Percentiles rank a stretch among this genome's conserved stretches.
Evolutionary conservation across 768 basidiomycete genomes (phyloP).

Genomic region (Hypholoma sublateritium): DNA sequence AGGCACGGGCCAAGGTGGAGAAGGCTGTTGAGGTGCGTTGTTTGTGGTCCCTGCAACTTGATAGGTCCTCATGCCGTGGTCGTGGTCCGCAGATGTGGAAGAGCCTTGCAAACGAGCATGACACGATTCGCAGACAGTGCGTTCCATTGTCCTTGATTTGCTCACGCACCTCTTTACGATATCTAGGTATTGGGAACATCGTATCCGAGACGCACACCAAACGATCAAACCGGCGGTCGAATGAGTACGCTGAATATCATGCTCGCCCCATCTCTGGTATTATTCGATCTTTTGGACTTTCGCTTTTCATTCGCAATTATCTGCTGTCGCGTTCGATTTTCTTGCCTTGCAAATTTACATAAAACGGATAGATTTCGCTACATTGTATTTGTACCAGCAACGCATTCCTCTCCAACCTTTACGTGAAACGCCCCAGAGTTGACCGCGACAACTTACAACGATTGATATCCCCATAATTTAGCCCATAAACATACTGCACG

Average conservation of each 20-base stretch:
- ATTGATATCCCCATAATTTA: no score
- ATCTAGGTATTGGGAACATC: conserved; percentile 74
- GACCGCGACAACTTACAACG: no score
- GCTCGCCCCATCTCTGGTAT: no score
- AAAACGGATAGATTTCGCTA: no score
- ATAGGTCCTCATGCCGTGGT: conserved; percentile 1
- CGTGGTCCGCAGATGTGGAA: conserved; percentile 59
- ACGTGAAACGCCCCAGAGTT: no score
- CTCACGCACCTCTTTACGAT: conserved; percentile 8
- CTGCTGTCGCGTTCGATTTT: not conserved
- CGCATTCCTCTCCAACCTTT: not conserved
- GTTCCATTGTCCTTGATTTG: conserved; percentile 1
- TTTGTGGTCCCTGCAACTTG: conserved; percentile 2
- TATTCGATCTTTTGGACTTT: not conserved
- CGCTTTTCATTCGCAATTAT: not conserved
- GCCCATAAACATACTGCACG: no score
- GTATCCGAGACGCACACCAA: conserved; percentile 51
- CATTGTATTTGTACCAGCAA: not conserved
- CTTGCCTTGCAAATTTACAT: not conserved
- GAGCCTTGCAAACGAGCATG: conserved; percentile 64
- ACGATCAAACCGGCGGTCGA: not conserved
- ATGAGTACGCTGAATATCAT: no score
- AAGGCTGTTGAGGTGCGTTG: conserved; percentile 50
- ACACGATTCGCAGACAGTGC: conserved; percentile 77
- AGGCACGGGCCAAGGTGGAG: conserved; percentile 28